Base-by-base conservation (phyloP, 345 rosid genomes). In the Laguncularia racemosa region DNA sequence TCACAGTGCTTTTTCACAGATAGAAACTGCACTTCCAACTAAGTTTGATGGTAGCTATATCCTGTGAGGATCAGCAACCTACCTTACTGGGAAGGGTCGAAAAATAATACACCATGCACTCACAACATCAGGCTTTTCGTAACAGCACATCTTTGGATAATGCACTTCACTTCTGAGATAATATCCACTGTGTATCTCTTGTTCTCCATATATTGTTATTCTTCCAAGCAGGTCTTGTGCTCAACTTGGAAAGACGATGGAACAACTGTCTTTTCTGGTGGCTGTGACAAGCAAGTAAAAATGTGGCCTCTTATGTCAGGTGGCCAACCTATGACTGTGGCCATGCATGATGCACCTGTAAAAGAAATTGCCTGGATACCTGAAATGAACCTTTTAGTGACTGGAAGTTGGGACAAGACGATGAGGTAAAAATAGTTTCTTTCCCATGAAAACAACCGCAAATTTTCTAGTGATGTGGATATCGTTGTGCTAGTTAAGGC, bases 171-270 rank as follows among this genome's bases (percentile, higher is more conserved):
- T 53, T 9, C 11, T 33, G 40, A 33, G 40, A 33, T 33, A 33
- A 33, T 33, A 33, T 10, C 40, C 9, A 33, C 40, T 33, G 10
- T 33, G 7, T 33, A 33, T 33, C 7, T 33, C 40, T 33, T 33
- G 40, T 33, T 33, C 40, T 33, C 40, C 7, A 33, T 33, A 33
- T 33, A 33, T 33, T 5, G 40, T 7, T 33, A 16, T 38, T 58
- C 38, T 52, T 47, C 51, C 50, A 60, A 65, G n/a, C 57, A 82
- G 99, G 95, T 84, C 21, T 64, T 90, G 58, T 90, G 99, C 78
- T 90, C 97, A 28, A 50, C 97, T 44, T 93, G 97, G 95, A 93
- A 93, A 80, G 99, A 90, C 71, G 99, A 93, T 81, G 99, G 99
- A 59, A 85, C 85, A 19, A 77, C 99, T 2, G 92, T 90, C 33